Evolutionary conservation across 2,329 filamentous ascomycete genomes (phyloP).

Genomic region (Dactylellina sp.): DNA sequence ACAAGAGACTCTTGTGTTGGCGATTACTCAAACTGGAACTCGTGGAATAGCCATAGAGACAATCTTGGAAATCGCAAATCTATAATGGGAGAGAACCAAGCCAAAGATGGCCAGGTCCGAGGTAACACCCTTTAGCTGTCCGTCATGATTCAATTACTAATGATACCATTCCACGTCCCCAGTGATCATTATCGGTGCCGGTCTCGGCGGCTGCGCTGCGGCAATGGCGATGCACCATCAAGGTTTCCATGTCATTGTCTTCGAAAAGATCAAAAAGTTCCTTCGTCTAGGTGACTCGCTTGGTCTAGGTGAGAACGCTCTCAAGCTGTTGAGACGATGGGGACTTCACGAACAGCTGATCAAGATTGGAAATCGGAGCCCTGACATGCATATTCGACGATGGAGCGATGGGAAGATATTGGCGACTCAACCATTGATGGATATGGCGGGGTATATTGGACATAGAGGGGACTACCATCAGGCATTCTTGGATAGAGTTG

Average conservation of each 20-base stretch:
- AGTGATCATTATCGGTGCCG: slow-evolving; percentile 68
- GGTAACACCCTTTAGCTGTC: slow-evolving; percentile 7
- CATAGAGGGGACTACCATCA: slow-evolving; percentile 66
- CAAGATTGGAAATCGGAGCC: slow-evolving; percentile 66
- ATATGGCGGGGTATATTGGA: slow-evolving; percentile 68
- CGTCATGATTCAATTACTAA: background rate
- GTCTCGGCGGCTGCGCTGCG: slow-evolving; percentile 67
- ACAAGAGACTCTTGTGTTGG: slow-evolving; percentile 28
- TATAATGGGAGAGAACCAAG: background rate
- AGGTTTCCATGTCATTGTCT: slow-evolving; percentile 65
- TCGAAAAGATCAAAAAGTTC: slow-evolving; percentile 66
- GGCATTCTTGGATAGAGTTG: slow-evolving; percentile 64
- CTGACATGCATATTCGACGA: slow-evolving; percentile 67
- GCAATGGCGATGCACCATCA: slow-evolving; percentile 67
- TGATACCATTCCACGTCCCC: background rate
- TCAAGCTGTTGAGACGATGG: slow-evolving; percentile 66
- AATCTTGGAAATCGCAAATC: too few species aligned
- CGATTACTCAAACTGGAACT: too few species aligned
- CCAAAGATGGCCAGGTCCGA: slow-evolving; percentile 25
- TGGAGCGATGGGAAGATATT: slow-evolving; percentile 67
- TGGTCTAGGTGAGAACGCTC: slow-evolving; percentile 67
- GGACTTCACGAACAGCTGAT: slow-evolving; percentile 64
- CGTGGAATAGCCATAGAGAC: too few species aligned
- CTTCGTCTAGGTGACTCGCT: slow-evolving; percentile 66
- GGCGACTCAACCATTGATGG: slow-evolving; percentile 67